These are phyloP conservation scores for Solanum tarijense DNA, from an alignment of 257 asterid species.

Conservation along the genomic window DNA sequence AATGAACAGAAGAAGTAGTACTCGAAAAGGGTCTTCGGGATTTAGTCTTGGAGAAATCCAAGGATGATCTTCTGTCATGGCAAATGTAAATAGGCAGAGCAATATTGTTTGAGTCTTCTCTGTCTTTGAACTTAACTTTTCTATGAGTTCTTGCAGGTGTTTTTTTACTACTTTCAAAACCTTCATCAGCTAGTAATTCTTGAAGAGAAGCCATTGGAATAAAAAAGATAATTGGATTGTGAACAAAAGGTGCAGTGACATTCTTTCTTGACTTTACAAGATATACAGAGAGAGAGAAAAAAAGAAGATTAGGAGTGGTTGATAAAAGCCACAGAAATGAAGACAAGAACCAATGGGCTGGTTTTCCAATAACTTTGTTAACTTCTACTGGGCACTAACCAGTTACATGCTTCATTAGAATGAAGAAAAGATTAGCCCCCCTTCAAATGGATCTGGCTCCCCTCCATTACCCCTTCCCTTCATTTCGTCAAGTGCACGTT, in stretches of 20 bases:
- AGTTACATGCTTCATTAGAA: background rate
- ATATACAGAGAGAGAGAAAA: conserved; percentile 4
- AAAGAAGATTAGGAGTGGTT: background rate
- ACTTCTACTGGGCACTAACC: background rate
- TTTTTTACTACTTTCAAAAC: conserved; percentile 23
- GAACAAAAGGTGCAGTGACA: conserved; percentile 21
- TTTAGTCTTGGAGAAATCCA: conserved; percentile 22
- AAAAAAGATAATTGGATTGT: background rate
- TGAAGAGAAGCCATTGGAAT: conserved; percentile 58
- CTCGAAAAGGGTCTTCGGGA: conserved; percentile 22
- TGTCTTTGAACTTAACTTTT: conserved; percentile 43
- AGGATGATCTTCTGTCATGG: conserved; percentile 44
- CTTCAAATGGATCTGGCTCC: background rate
- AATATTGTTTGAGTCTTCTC: conserved; percentile 24
- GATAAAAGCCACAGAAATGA: conserved; percentile 14
- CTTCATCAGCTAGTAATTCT: conserved; percentile 54
- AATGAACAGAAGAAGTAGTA: conserved; percentile 21
- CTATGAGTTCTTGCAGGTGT: conserved; percentile 20
- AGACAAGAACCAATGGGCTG: conserved; percentile 20
- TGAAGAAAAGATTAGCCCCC: background rate
- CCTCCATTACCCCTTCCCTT: no score
- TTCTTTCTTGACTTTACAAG: conserved; percentile 9
- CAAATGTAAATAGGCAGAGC: conserved; percentile 62
- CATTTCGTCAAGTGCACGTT: no score
- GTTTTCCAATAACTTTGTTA: background rate